These are phyloP conservation scores for Kurtzmaniella quercitrusa DNA, from an alignment of 1,139 yeast genomes.

Conservation along the genomic window DNA sequence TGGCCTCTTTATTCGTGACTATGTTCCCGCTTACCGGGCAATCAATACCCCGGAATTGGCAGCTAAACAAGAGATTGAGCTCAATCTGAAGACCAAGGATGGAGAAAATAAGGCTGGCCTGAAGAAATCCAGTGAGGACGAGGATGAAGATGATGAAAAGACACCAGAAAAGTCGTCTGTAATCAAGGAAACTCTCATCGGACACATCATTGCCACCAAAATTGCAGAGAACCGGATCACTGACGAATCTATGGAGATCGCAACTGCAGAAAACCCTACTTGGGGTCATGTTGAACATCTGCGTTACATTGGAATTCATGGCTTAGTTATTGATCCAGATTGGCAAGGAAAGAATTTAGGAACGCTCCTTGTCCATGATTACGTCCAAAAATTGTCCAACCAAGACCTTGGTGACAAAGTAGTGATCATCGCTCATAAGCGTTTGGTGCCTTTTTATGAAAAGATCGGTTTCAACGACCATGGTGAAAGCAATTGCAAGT, in stretches of 20 bases:
- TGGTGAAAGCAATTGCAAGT: slow-evolving; percentile 57
- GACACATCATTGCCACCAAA: slow-evolving; percentile 83
- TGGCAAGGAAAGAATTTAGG: slow-evolving; percentile 84
- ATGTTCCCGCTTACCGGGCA: slow-evolving; percentile 40
- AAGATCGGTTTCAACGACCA: slow-evolving; percentile 69
- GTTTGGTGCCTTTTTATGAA: slow-evolving; percentile 70
- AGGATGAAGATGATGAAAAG: slow-evolving; percentile 31
- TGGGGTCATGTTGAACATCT: slow-evolving; percentile 81
- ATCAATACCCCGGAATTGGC: slow-evolving; percentile 45
- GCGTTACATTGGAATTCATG: slow-evolving; percentile 73
- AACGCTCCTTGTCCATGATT: slow-evolving; percentile 78
- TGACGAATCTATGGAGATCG: slow-evolving; percentile 63
- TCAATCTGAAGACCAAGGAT: not conserved
- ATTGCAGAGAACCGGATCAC: slow-evolving; percentile 51
- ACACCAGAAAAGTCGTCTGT: slow-evolving; percentile 50
- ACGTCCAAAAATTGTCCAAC: slow-evolving; percentile 82
- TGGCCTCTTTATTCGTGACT: slow-evolving; percentile 79
- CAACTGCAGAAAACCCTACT: slow-evolving; percentile 29
- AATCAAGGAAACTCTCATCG: slow-evolving; percentile 66
- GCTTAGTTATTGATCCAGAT: slow-evolving; percentile 72
- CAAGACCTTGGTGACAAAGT: slow-evolving; percentile 82
- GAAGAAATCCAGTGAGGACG: slow-evolving; percentile 18
- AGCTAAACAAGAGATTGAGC: slow-evolving; percentile 25
- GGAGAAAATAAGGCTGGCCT: slow-evolving; percentile 13
- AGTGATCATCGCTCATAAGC: slow-evolving; percentile 67